Base-by-base conservation (phyloP, 164 flowering plant species). In the Nymphaea thermarum region DNA sequence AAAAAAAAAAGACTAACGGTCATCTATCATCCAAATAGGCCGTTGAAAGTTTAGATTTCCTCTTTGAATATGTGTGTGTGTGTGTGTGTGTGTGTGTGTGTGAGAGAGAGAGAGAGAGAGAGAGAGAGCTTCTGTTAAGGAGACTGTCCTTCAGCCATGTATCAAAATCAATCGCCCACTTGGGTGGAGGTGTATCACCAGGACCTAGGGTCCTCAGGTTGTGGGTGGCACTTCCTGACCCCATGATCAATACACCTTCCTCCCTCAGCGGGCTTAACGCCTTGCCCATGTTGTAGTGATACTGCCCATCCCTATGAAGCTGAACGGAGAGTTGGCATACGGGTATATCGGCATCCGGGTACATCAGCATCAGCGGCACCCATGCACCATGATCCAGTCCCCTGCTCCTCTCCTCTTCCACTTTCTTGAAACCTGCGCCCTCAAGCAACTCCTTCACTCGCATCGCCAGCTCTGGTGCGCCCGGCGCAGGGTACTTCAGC, bases 361-460 rank as follows among this genome's bases (percentile, higher is more conserved):
- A 92, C 98, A 90, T 90, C 36, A 92, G 80, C 87, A 86, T 83
- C 7, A 90, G 78, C 0, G 95, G 98, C 5, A 93, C 85, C 98
- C 98, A 93, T 0, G 96, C 90, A 6, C 96, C 98, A 44, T 93
- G 98, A 71, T 90, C 98, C 12, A 93, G 88, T 61, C 98, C 98
- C 3, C 96, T 85, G 65, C 77, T 75, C 69, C 63, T 80, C 53
- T 93, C 98, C 73, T 81, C 93, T 10, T 75, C 70, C 3, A 86
- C 91, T 0, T 60, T 68, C 63, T 77, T 64, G 66, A 86, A 82
- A 0, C 93, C 93, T 0, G 82, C 73, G 4, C 43, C 75, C 42
- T 45, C 57, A 3, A 93, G 80, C 71, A 90, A 53, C 44, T 87
- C 86, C 80, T 84, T 86, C 70, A 88, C 95, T 71, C 82, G 77